Percentiles rank a stretch among this genome's conserved stretches.
Evolutionary conservation across 2,329 filamentous ascomycete genomes (phyloP).

Genomic region (Exophiala phaeomuriformis): DNA sequence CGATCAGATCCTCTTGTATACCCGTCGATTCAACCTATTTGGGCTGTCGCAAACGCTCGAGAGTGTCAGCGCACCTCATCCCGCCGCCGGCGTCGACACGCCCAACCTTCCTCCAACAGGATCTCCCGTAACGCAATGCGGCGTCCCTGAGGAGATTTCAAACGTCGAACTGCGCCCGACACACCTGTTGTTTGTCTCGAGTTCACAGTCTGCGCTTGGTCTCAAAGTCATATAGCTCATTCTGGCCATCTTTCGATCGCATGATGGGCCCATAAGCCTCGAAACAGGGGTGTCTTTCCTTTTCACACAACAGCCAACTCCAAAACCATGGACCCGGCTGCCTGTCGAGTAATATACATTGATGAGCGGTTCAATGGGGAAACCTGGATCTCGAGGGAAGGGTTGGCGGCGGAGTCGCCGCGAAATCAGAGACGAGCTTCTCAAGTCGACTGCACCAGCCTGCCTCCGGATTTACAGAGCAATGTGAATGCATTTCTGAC

Average conservation of each 20-base stretch:
- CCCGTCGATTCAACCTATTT: background rate
- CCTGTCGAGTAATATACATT: constrained; percentile 41
- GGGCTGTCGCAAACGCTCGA: constrained; percentile 1
- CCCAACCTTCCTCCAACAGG: background rate
- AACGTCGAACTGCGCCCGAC: background rate
- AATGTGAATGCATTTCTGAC: constrained; percentile 46
- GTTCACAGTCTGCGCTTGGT: background rate
- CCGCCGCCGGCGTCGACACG: background rate
- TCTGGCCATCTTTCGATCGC: constrained; percentile 10
- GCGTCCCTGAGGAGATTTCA: constrained; percentile 1
- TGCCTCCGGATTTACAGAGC: constrained; percentile 39
- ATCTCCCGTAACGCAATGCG: constrained; percentile 11
- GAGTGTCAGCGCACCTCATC: background rate
- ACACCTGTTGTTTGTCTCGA: constrained; percentile 6
- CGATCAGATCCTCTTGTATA: constrained; percentile 1
- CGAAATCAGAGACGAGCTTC: constrained; percentile 23
- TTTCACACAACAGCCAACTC: constrained; percentile 2
- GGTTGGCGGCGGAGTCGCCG: constrained; percentile 19
- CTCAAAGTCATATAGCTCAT: constrained; percentile 7
- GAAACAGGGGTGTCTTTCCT: constrained; percentile 10
- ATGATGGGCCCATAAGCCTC: constrained; percentile 17
- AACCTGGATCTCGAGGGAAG: constrained; percentile 37
- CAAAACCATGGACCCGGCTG: constrained; percentile 35
- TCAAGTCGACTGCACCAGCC: constrained; percentile 32
- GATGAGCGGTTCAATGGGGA: constrained; percentile 41